Conservation (phyloP, 495 filamentous ascomycete species). For the Aspergillus carlsbadensis region DNA sequence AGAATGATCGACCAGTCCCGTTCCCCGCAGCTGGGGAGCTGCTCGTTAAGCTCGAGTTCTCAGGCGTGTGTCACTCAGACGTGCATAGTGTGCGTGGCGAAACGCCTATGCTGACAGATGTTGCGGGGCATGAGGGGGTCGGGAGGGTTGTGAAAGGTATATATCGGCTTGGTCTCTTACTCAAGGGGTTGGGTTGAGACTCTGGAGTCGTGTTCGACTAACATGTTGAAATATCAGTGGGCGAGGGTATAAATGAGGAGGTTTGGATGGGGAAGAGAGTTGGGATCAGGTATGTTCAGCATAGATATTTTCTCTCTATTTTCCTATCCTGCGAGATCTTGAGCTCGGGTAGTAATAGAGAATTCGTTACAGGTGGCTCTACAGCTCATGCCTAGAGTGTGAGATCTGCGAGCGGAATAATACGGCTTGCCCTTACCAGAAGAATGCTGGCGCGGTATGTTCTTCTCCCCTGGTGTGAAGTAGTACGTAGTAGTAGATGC, state of each 20-base stretch:
- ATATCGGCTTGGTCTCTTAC: not conserved
- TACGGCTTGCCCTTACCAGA: conserved; percentile 44
- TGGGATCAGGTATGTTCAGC: conserved; percentile 34
- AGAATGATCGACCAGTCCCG: conserved; percentile 32
- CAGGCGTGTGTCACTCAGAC: conserved; percentile 46
- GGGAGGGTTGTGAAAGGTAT: conserved; percentile 39
- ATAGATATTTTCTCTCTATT: not conserved
- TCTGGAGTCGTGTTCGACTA: not conserved
- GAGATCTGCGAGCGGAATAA: conserved; percentile 48
- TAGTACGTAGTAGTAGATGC: not conserved
- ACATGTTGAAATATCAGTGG: conserved; percentile 23
- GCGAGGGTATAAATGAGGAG: conserved; percentile 25
- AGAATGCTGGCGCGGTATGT: conserved; percentile 45
- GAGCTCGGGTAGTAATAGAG: not conserved
- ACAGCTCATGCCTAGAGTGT: conserved; percentile 42
- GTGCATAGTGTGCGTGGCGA: conserved; percentile 45
- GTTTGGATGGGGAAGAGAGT: conserved; percentile 38
- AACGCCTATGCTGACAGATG: conserved; percentile 47
- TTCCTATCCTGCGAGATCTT: not conserved
- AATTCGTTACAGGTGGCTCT: conserved; percentile 37
- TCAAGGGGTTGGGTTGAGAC: not conserved
- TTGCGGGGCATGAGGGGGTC: conserved; percentile 46
- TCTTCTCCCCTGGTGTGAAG: not conserved
- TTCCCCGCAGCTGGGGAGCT: conserved; percentile 33
- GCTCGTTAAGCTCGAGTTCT: conserved; percentile 43